Conservation (phyloP, 75 land plant species). For the Selaginella moellendorffii region DNA sequence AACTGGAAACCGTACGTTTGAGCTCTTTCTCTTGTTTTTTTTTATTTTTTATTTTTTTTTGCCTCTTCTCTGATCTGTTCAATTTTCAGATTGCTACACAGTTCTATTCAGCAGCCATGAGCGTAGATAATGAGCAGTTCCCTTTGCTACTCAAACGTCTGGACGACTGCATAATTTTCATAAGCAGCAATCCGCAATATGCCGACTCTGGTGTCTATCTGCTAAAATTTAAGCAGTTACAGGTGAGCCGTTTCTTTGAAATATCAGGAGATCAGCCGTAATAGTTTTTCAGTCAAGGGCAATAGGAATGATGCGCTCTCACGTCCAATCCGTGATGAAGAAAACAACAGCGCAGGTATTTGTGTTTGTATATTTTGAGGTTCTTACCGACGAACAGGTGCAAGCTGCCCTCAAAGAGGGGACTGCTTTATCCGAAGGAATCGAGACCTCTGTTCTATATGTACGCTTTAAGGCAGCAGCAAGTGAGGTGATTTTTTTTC, state of each 20-base stretch:
- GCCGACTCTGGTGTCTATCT: conserved; percentile 91
- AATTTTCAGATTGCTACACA: conserved; percentile 45
- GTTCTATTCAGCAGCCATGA: conserved; percentile 85
- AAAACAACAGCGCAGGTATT: conserved; percentile 73
- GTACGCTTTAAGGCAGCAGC: conserved; percentile 98
- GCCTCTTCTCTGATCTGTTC: neutral
- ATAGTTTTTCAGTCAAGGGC: conserved; percentile 69
- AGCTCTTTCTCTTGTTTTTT: neutral
- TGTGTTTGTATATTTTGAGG: conserved; percentile 2
- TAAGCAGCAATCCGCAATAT: conserved; percentile 85
- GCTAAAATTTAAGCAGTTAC: conserved; percentile 86
- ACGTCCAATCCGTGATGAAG: conserved; percentile 78
- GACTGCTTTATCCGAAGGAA: conserved; percentile 65
- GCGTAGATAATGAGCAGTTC: conserved; percentile 62
- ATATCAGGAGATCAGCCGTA: too few relatives aligned
- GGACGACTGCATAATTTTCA: conserved; percentile 90
- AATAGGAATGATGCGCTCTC: conserved; percentile 77
- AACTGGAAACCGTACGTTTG: conserved; percentile 83
- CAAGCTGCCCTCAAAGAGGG: conserved; percentile 52
- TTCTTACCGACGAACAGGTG: conserved; percentile 38
- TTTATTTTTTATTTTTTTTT: neutral
- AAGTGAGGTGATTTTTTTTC: conserved; percentile 42
- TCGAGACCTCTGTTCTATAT: conserved; percentile 87
- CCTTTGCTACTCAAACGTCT: conserved; percentile 79
- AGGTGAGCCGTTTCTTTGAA: conserved; percentile 34